Base-by-base conservation (phyloP, 768 basidiomycete genomes). In the Tricholoma bakamatsutake region DNA sequence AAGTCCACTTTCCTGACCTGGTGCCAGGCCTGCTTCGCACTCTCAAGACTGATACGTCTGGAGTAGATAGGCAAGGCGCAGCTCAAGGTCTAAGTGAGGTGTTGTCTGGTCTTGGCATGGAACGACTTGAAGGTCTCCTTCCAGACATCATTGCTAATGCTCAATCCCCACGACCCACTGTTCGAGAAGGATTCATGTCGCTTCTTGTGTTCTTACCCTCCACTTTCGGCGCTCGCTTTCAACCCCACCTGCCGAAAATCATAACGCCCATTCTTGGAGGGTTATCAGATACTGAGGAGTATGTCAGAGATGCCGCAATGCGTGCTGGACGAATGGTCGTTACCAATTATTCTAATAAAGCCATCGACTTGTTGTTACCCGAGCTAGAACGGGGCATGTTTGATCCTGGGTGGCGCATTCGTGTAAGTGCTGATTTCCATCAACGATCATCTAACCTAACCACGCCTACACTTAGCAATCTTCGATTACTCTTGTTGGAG, bases 181-280 rank as follows among this genome's bases (percentile, higher is more conserved):
- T 98, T 40, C 83, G 94, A 34, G 97, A 98, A 77, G 97, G 97
- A 9, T 98, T 98, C 78, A 98, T 99, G 87, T 97, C 95, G 0
- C 77, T 98, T 11, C 83, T 99, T 34, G 93, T 98, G 15, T 98
- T 88, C 74, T 74, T 98, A 2, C 96, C 97, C 1, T 87, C 94
- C 1, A 98, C 96, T 1, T 98, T 99, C 65, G 97, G 97, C 6
- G 86, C 89, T 54, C 87, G 95, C 43, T 98, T 99, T 82, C 86
- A 94, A 60, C 96, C 95, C 0, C 95, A 98, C 72, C 76, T 99
- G 8, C 90, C 93, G 6, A 90, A 93, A 70, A 96, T 99, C 66
- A 90, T 98, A 42, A 75, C 88, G 9, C 96, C 96, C 0, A 96
- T 99, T 60, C 78, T 98, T 33, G 83, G 83, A 45, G 97, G 97